Conservation (phyloP, 2,329 filamentous ascomycete genomes). For the Aspergillus neoniger region DNA sequence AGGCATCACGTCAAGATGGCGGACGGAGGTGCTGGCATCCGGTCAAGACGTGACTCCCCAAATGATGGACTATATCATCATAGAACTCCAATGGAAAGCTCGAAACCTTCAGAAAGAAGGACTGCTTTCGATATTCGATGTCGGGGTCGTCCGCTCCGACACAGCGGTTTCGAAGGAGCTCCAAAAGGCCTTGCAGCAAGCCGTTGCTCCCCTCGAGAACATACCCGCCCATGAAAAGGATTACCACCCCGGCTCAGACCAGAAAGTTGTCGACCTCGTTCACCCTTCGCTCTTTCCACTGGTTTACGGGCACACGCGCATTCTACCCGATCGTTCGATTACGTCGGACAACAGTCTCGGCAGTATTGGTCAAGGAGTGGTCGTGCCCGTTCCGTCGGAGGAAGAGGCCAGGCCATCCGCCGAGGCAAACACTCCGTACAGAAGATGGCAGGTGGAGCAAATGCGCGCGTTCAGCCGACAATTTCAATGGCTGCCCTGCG, state of each 20-base stretch:
- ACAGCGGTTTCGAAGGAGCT: slow-evolving; percentile 45
- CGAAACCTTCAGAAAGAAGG: slow-evolving; percentile 40
- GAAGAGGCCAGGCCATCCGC: neutral
- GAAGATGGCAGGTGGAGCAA: neutral
- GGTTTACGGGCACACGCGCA: slow-evolving; percentile 30
- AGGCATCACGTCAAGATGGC: slow-evolving; percentile 38
- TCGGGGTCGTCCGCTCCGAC: slow-evolving; percentile 58
- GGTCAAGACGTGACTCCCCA: slow-evolving; percentile 31
- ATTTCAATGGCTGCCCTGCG: slow-evolving; percentile 52
- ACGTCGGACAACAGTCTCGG: slow-evolving; percentile 26
- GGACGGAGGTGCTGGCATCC: slow-evolving; percentile 24
- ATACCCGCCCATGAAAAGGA: slow-evolving; percentile 53
- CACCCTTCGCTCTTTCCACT: slow-evolving; percentile 58
- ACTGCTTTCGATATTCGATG: slow-evolving; percentile 39
- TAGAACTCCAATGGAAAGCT: slow-evolving; percentile 55
- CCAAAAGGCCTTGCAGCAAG: slow-evolving; percentile 47
- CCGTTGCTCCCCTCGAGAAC: slow-evolving; percentile 55
- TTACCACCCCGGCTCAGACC: slow-evolving; percentile 63
- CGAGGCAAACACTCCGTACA: no score
- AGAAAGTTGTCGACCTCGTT: slow-evolving; percentile 64
- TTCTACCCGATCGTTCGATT: slow-evolving; percentile 24
- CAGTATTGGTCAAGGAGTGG: slow-evolving; percentile 15
- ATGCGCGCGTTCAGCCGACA: slow-evolving; percentile 24
- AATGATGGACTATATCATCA: slow-evolving; percentile 45
- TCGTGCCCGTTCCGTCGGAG: neutral